These are phyloP conservation scores for Fusarium mexicanum DNA, from an alignment of 2,329 filamentous ascomycete species.

Conservation along the genomic window DNA sequence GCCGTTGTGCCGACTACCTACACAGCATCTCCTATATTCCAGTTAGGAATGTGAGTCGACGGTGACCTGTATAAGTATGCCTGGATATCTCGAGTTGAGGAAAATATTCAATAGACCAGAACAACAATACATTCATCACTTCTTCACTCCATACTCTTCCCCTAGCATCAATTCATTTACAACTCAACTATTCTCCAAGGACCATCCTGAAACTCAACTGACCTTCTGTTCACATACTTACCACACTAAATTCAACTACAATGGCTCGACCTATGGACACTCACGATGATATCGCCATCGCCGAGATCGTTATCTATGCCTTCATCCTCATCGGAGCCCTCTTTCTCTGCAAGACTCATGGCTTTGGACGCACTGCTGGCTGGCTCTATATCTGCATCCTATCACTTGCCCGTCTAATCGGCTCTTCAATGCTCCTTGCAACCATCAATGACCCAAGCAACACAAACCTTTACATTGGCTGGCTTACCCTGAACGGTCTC, in stretches of 20 bases:
- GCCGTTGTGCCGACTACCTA: conserved; percentile 11
- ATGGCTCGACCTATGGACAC: conserved; percentile 40
- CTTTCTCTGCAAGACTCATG: conserved; percentile 56
- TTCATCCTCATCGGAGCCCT: conserved; percentile 44
- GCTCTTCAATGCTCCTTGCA: conserved; percentile 56
- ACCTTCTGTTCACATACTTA: neutral
- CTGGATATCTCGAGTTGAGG: neutral
- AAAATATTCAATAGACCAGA: neutral
- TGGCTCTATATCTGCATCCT: conserved; percentile 70
- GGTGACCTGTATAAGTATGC: conserved; percentile 24
- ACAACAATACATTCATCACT: neutral
- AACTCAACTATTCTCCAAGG: neutral
- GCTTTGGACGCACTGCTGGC: conserved; percentile 68
- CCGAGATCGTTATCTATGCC: conserved; percentile 45
- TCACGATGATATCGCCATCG: conserved; percentile 48
- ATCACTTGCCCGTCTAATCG: conserved; percentile 66
- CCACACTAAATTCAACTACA: neutral
- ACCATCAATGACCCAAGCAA: conserved; percentile 62
- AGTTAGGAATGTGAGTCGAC: neutral
- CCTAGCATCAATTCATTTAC: neutral
- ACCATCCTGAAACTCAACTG: neutral
- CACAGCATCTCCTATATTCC: neutral
- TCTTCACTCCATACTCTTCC: neutral
- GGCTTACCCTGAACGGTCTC: conserved; percentile 46
- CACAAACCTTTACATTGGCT: conserved; percentile 47